Evolutionary conservation across 345 rosid species (phyloP).

Genomic region (Euphorbia peplus): DNA sequence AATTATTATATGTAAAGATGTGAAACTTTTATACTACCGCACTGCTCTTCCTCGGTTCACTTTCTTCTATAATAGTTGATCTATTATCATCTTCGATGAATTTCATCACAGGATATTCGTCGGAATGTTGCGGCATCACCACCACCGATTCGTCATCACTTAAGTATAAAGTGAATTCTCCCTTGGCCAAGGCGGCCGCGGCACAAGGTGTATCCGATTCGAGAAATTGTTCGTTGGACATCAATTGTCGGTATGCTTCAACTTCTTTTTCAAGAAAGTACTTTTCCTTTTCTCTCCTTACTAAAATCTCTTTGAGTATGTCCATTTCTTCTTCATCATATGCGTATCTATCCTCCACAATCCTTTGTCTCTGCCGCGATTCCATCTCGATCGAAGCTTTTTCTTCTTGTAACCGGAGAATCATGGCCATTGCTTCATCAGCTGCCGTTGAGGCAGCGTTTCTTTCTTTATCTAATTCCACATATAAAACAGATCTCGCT

Average conservation of each 20-base stretch:
- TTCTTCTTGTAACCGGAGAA: conserved; percentile 67
- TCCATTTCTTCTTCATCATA: conserved; percentile 84
- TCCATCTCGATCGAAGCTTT: conserved; percentile 83
- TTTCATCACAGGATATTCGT: not conserved
- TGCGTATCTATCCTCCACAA: conserved; percentile 74
- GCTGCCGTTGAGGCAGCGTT: conserved; percentile 78
- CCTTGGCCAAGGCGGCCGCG: not conserved
- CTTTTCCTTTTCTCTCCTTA: conserved; percentile 67
- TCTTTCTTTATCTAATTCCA: conserved; percentile 82
- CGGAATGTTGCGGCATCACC: conserved; percentile 14
- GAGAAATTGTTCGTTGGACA: conserved; percentile 33
- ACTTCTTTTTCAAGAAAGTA: conserved; percentile 75
- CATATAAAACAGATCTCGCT: conserved; percentile 38
- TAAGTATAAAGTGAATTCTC: conserved; percentile 17
- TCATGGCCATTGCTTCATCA: conserved; percentile 96
- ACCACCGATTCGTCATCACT: conserved; percentile 18
- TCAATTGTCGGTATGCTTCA: conserved; percentile 52
- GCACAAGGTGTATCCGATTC: conserved; percentile 15
- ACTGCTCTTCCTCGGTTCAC: not conserved
- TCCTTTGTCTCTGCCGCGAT: conserved; percentile 72
- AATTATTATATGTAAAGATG: no score
- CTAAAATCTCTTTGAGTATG: conserved; percentile 73
- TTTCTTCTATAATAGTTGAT: not conserved
- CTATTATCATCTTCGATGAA: not conserved
- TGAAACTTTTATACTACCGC: no score